phyloP scores from a whole-genome alignment of 345 rosid species.

The Euclidium syriacum region DNA sequence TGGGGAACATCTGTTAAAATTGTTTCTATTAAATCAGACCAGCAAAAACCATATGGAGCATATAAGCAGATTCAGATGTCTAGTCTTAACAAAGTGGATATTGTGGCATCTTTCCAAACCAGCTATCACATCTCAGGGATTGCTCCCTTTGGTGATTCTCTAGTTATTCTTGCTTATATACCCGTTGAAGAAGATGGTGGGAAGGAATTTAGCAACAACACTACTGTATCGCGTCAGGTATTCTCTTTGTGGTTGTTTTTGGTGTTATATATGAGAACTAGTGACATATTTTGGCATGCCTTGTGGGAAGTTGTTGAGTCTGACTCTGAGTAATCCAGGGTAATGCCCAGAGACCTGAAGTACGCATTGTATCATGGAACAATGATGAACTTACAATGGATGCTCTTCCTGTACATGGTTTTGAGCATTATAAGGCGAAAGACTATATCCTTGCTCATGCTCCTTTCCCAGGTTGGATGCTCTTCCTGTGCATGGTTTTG shows the following conservation, averaged over 20 bases:
- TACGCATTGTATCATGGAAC: constrained; percentile 87
- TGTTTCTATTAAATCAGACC: constrained; percentile 79
- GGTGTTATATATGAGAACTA: background rate
- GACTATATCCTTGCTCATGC: constrained; percentile 96
- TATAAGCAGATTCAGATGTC: constrained; percentile 47
- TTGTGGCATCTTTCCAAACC: constrained; percentile 96
- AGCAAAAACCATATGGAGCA: constrained; percentile 58
- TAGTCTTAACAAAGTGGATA: constrained; percentile 78
- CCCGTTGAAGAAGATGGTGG: constrained; percentile 77
- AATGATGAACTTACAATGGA: constrained; percentile 97
- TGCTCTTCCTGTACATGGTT: constrained; percentile 94
- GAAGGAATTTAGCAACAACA: constrained; percentile 63
- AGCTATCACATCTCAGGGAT: constrained; percentile 98
- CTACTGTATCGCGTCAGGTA: constrained; percentile 85
- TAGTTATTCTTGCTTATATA: constrained; percentile 95
- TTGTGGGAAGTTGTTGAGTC: constrained; percentile 15
- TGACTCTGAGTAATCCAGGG: constrained; percentile 49
- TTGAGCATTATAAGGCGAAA: constrained; percentile 97
- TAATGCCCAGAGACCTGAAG: constrained; percentile 96
- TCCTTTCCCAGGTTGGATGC: constrained; percentile 93
- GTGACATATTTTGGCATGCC: constrained; percentile 1
- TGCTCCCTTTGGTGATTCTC: constrained; percentile 98
- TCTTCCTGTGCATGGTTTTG: constrained; percentile 20
- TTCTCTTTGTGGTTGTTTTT: constrained; percentile 12
- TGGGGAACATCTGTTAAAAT: constrained; percentile 93